phyloP scores from a whole-genome alignment of 345 rosid species.

The Erodium maritimum region DNA sequence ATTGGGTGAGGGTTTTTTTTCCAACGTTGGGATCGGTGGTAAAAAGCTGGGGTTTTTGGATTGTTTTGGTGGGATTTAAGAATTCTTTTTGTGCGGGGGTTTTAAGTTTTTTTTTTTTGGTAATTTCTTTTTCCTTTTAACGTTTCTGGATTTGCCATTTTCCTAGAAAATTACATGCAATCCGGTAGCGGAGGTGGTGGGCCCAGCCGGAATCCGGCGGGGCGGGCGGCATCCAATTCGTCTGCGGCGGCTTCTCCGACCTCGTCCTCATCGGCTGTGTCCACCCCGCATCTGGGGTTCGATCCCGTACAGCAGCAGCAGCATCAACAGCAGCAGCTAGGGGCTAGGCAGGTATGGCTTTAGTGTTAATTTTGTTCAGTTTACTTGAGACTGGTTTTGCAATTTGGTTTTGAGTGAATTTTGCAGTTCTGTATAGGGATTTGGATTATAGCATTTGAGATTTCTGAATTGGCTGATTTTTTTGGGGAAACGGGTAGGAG shows the following conservation, averaged over 20 bases:
- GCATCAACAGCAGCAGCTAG: constrained; percentile 34
- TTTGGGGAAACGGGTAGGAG: constrained; percentile 1
- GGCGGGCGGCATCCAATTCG: constrained; percentile 62
- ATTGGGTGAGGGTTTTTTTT: constrained; percentile 21
- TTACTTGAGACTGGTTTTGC: constrained; percentile 2
- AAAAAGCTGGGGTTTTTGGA: constrained; percentile 15
- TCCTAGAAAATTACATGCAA: constrained; percentile 45
- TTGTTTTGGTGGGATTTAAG: background rate
- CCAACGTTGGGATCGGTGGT: constrained; percentile 58
- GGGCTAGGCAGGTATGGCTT: constrained; percentile 56
- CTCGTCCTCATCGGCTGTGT: constrained; percentile 88
- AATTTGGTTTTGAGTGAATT: background rate
- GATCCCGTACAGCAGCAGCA: constrained; percentile 62
- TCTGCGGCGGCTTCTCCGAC: constrained; percentile 95
- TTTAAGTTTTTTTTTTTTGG: background rate
- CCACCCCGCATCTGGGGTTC: constrained; percentile 48
- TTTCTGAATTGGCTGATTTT: background rate
- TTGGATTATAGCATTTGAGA: background rate
- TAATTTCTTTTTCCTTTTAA: background rate
- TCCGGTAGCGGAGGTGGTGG: constrained; percentile 74
- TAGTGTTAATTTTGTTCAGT: no score
- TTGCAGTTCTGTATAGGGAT: constrained; percentile 2
- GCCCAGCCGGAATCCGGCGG: constrained; percentile 66
- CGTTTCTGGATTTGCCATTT: constrained; percentile 7
- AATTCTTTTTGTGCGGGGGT: no score